Percentiles rank a stretch among this genome's conserved stretches.
phyloP scores from a whole-genome alignment of 148 eudicot species.

The Bassia scoparia region DNA sequence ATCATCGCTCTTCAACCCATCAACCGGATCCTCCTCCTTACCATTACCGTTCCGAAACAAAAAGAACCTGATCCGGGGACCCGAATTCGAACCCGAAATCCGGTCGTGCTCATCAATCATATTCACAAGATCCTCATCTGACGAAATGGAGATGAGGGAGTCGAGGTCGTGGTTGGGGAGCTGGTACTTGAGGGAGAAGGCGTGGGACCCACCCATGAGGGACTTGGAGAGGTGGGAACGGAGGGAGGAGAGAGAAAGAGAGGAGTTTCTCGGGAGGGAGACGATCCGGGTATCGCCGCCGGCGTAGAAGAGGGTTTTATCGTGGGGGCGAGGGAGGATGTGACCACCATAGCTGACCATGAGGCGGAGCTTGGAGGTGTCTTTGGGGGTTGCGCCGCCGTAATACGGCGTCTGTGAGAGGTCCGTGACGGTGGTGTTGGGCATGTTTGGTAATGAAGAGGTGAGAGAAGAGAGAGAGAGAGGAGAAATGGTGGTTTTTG shows the following conservation, averaged over 20 bases:
- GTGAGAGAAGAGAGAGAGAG: slow-evolving; percentile 26
- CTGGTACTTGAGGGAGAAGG: slow-evolving; percentile 63
- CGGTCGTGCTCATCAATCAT: slow-evolving; percentile 82
- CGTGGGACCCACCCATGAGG: slow-evolving; percentile 33
- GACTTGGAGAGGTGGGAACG: slow-evolving; percentile 45
- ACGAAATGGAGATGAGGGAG: slow-evolving; percentile 64
- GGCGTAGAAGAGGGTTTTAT: slow-evolving; percentile 61
- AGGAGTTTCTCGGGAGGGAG: slow-evolving; percentile 45
- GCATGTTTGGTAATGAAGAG: slow-evolving; percentile 17
- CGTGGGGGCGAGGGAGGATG: slow-evolving; percentile 70
- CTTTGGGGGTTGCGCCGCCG: background rate
- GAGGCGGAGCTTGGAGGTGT: slow-evolving; percentile 51
- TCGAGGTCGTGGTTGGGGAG: slow-evolving; percentile 81
- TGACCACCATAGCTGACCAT: slow-evolving; percentile 84
- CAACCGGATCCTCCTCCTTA: slow-evolving; percentile 4
- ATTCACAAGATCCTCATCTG: slow-evolving; percentile 71
- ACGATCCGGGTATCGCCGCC: slow-evolving; percentile 90
- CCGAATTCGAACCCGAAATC: slow-evolving; percentile 14
- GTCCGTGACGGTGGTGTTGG: slow-evolving; percentile 13
- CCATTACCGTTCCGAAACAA: slow-evolving; percentile 37
- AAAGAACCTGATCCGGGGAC: slow-evolving; percentile 66
- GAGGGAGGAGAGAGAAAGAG: slow-evolving; percentile 39
- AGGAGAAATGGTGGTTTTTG: background rate
- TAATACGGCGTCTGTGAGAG: too few relatives aligned
- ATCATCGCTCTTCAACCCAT: slow-evolving; percentile 47